These are phyloP conservation scores for Aspergillus carlsbadensis DNA, from an alignment of 495 filamentous ascomycete species.

Conservation along the genomic window DNA sequence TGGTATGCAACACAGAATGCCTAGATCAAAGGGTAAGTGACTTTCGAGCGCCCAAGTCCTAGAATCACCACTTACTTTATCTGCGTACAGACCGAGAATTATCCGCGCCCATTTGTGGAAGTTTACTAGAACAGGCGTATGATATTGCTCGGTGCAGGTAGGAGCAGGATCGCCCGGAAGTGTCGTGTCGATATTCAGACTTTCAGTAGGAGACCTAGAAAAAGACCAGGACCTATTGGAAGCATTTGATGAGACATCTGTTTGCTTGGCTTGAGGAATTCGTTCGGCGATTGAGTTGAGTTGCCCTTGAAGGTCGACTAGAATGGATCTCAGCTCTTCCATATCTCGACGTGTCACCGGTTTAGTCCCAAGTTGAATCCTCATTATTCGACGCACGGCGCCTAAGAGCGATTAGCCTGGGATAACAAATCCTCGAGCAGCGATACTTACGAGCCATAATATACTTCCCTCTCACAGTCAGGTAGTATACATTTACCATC, in stretches of 20 bases:
- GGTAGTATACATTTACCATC: conserved; percentile 49
- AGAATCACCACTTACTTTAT: conserved; percentile 35
- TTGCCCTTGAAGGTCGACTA: conserved; percentile 45
- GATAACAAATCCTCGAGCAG: not conserved
- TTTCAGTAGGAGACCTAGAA: conserved; percentile 31
- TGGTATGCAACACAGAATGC: conserved; percentile 57
- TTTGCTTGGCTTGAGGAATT: conserved; percentile 31
- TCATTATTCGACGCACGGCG: conserved; percentile 44
- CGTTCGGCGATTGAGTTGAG: conserved; percentile 43
- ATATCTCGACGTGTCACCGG: conserved; percentile 44
- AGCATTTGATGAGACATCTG: conserved; percentile 15
- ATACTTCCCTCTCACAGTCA: conserved; percentile 47
- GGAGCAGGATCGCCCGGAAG: conserved; percentile 38
- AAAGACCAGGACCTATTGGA: conserved; percentile 29
- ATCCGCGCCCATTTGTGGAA: conserved; percentile 51
- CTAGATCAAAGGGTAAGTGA: conserved; percentile 12
- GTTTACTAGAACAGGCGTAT: conserved; percentile 41
- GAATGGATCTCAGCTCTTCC: conserved; percentile 44
- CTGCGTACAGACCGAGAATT: conserved; percentile 43
- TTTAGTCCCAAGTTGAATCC: conserved; percentile 46
- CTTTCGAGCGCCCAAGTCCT: not conserved
- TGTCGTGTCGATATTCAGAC: conserved; percentile 25
- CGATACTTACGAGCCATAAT: conserved; percentile 44
- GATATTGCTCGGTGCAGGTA: conserved; percentile 46
- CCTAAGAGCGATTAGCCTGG: conserved; percentile 28